Conservation (phyloP, 164 flowering plant species). For the Stephania yunnanensis region DNA sequence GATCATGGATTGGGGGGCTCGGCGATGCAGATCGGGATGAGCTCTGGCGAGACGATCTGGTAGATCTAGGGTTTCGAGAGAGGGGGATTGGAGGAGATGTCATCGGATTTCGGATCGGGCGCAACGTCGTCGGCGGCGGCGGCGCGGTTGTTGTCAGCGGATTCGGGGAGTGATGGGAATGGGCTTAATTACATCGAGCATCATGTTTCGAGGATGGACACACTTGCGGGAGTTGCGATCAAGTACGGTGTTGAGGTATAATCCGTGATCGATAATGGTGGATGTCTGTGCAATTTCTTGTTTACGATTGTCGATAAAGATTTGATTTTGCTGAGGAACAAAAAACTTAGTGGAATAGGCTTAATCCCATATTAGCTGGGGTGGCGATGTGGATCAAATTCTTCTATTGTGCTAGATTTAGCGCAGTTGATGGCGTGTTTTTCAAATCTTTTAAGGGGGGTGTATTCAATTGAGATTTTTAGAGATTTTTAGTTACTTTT, state of each 20-base stretch:
- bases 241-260: constrained; percentile 8
- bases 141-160: background rate
- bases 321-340: too few relatives aligned
- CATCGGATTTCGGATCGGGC: background rate
- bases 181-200: constrained; percentile 1
- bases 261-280: too few relatives aligned
- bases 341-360: too few relatives aligned
- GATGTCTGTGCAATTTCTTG: too few relatives aligned
- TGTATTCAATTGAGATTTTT: too few relatives aligned
- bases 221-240: constrained; percentile 6
- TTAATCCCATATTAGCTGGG: background rate
- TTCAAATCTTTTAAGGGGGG: too few relatives aligned
- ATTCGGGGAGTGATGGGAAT: background rate
- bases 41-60: background rate
- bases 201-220: constrained; percentile 5
- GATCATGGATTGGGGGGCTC: background rate
- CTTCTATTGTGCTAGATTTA: background rate
- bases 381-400: background rate
- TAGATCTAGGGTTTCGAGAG: background rate
- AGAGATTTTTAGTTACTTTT: too few relatives aligned
- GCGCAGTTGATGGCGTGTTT: background rate
- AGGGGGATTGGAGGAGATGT: background rate
- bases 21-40: background rate
- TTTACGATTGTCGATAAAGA: too few relatives aligned
- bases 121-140: background rate